Evolutionary conservation across 1,284 basidiomycete species (phyloP).

Genomic region (Schizophyllum amplum): DNA sequence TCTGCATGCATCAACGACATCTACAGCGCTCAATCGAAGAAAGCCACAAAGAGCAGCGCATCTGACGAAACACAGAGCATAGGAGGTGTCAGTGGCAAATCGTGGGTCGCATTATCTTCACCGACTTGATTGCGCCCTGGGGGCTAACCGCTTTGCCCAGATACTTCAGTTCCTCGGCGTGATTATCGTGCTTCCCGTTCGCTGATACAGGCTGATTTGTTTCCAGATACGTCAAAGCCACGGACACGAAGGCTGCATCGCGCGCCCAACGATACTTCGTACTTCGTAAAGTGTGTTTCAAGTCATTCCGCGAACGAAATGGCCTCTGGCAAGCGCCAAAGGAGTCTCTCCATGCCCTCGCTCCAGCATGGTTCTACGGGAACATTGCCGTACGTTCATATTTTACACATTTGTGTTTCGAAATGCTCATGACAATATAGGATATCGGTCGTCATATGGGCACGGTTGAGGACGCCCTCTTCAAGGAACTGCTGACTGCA

Average conservation of each 20-base stretch:
- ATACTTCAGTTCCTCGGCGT: no score
- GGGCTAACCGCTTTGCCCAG: no score
- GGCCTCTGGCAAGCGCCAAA: background rate
- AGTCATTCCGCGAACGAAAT: background rate
- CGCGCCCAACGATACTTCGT: background rate
- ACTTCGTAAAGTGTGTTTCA: background rate
- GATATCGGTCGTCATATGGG: background rate
- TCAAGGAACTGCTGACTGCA: background rate
- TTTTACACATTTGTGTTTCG: background rate
- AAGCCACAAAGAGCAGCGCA: no score
- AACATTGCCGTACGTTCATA: background rate
- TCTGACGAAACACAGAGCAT: no score
- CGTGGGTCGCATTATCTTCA: no score
- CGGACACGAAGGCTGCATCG: no score
- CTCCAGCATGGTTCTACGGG: background rate
- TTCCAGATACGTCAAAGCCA: background rate
- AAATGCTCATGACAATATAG: background rate
- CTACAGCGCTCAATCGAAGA: no score
- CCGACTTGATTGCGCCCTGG: no score
- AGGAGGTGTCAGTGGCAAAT: no score
- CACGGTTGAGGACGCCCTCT: background rate
- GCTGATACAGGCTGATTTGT: background rate
- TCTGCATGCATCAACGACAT: no score
- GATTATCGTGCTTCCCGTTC: no score
- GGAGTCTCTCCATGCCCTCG: background rate